Evolutionary conservation across 768 basidiomycete species (phyloP), one percentile per base, ranked within the genome.

Genomic region (Boletus reticuloceps): DNA sequence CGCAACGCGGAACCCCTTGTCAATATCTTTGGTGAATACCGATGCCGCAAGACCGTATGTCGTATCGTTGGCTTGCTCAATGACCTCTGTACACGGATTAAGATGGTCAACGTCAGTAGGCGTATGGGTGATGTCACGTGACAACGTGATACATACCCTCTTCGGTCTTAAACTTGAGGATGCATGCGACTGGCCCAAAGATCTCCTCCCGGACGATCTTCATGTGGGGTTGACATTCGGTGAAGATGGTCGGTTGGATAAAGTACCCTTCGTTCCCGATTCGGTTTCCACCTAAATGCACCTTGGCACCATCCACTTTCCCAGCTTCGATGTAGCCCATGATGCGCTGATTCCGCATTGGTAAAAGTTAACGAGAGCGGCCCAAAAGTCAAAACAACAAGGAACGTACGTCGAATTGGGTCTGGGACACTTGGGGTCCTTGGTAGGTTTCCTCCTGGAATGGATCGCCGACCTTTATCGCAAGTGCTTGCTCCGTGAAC

Each of bases 1-100:
- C 16, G 77, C 76, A 29, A 77, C 72, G 12, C 68, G 65, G 47
- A 80, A 67, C 16, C 75, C 80, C 44, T 72, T 66, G 38, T 70
- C 67, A 59, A 81, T 56, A 32, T 55, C 53, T 12, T 47, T 55
- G 1, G 55, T 55, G 38, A 56, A 56, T n/a, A 56, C 55, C 5
- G 55, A 55, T 5, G 55, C 55, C 12, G 53, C 53, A 3, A 56
- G 55, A 29, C 55, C 55, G 16, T 56, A 56, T 17, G 55, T 40
- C 45, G 55, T 55, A 44, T 55, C 13, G 45, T 56, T 56, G 32
- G 55, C 55, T 41, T 56, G 22, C 36, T 57, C 54, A n/a, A 56
- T 27, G 36, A 55, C 53, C 43, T 55, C 54, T 55, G 38, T 17
- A 20, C 37, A 19, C n/a, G n/a, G n/a, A n/a, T n/a, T n/a, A n/a